A percentile compares a stretch with the other conserved stretches of the same genome.
Evolutionary conservation across 2,329 filamentous ascomycete genomes (phyloP).

Genomic region (Trichophyton schoenleinii): DNA sequence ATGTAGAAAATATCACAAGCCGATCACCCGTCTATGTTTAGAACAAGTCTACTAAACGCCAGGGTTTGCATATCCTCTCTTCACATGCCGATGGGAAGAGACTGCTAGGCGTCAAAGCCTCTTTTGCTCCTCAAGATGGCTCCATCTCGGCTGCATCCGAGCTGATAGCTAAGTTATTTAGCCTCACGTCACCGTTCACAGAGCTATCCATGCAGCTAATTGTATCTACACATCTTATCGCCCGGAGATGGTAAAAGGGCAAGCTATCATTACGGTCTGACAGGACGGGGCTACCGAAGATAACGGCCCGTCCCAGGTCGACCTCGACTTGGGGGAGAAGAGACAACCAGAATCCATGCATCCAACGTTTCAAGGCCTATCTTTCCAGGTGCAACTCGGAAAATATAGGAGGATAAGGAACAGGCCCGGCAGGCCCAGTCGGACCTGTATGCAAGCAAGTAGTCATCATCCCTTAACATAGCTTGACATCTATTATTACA

Average conservation of each 20-base stretch:
- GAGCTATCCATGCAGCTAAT: background rate
- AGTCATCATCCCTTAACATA: background rate
- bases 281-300: background rate
- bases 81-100: background rate
- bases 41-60: background rate
- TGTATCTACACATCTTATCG: background rate
- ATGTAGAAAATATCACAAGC: background rate
- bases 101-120: background rate
- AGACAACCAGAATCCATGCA: background rate
- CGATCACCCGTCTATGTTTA: background rate
- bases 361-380: background rate
- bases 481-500: background rate
- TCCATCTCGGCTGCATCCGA: background rate
- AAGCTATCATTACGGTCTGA: background rate
- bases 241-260: background rate
- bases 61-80: background rate
- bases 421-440: background rate
- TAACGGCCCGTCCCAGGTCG: background rate
- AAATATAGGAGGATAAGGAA: background rate
- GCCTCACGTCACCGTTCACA: background rate
- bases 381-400: background rate
- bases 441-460: background rate
- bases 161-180: background rate
- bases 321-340: background rate
- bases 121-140: background rate